Conservation (phyloP, 495 filamentous ascomycete species). For the Lasiosphaeria hispida region DNA sequence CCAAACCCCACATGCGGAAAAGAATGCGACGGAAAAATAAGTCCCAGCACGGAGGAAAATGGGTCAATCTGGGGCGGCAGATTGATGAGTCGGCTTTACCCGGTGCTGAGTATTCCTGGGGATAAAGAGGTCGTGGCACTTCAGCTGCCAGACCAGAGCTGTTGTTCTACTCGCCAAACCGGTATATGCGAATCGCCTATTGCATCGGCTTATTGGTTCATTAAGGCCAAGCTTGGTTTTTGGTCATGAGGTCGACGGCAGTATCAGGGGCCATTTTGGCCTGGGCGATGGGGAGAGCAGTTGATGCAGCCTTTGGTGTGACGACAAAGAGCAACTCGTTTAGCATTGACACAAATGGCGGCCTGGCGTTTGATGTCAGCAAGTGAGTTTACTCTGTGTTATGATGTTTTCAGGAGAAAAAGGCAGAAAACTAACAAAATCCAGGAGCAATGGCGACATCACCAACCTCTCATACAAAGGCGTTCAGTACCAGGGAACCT, state of each 20-base stretch:
- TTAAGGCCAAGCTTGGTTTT: background rate
- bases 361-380: slow-evolving; percentile 51
- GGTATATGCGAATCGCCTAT: too few species aligned
- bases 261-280: background rate
- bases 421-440: background rate
- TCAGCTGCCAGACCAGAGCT: too few species aligned
- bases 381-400: slow-evolving; percentile 3
- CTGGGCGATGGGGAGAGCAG: background rate
- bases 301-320: slow-evolving; percentile 24
- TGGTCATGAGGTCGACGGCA: slow-evolving; percentile 2
- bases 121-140: too few species aligned
- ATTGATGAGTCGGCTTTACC: too few species aligned
- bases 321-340: slow-evolving; percentile 26
- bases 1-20: too few species aligned
- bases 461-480: slow-evolving; percentile 53
- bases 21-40: too few species aligned
- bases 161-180: too few species aligned
- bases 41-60: too few species aligned
- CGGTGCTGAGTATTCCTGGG: too few species aligned
- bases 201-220: too few species aligned
- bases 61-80: too few species aligned
- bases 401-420: background rate
- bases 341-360: slow-evolving; percentile 34
- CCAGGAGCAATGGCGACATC: slow-evolving; percentile 53
- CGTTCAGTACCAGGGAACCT: slow-evolving; percentile 52